Percentiles rank a stretch among this genome's conserved stretches.
phyloP scores from a whole-genome alignment of 176 grass and related monocot genomes.

The Raddia distichophylla region DNA sequence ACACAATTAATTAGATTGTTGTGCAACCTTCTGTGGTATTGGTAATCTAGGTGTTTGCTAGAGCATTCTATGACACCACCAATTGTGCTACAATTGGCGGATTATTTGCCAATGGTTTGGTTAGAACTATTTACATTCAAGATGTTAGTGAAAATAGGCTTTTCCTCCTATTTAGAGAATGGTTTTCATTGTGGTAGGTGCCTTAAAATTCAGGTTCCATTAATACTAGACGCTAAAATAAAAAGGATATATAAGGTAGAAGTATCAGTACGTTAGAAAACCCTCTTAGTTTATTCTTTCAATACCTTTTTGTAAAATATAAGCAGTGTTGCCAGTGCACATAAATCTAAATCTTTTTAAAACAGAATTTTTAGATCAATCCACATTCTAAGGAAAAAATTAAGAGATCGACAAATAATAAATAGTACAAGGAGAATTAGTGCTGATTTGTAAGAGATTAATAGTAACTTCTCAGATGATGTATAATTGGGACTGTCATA shows the following conservation, averaged over 20 bases:
- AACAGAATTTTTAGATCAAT: conserved; percentile 5
- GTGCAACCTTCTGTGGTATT: neutral
- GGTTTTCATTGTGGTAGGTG: neutral
- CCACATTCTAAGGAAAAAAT: neutral
- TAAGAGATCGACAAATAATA: conserved; percentile 19
- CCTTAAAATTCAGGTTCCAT: neutral
- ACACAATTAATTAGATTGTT: neutral
- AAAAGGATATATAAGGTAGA: neutral
- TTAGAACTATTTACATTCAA: neutral
- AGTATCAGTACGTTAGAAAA: neutral
- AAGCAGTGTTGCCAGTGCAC: neutral
- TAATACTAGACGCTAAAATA: neutral
- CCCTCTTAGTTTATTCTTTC: neutral
- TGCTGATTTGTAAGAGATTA: neutral
- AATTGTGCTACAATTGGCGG: neutral
- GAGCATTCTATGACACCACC: neutral
- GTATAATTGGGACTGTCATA: conserved; percentile 38
- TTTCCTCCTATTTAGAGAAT: neutral
- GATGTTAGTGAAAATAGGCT: neutral
- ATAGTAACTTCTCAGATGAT: conserved; percentile 10
- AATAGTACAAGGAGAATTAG: conserved; percentile 19
- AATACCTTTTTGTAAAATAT: neutral
- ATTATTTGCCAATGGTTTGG: neutral
- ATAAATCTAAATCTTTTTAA: neutral
- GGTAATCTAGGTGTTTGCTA: neutral